phyloP scores from a whole-genome alignment of 495 filamentous ascomycete species.

The Barbatosphaeria neglecta region DNA sequence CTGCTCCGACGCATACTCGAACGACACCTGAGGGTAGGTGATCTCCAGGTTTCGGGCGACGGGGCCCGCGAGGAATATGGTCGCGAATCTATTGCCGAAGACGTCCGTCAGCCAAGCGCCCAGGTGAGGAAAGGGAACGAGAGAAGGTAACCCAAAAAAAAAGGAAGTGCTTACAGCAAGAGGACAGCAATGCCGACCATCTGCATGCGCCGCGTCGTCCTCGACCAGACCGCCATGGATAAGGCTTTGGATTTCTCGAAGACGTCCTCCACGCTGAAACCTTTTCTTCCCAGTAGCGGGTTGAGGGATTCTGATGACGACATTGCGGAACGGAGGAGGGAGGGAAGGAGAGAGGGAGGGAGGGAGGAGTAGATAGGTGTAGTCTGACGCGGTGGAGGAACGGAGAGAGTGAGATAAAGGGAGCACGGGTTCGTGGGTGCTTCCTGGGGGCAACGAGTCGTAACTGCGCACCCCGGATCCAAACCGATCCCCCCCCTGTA shows the following conservation, averaged over 20 bases:
- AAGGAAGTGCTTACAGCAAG: conserved; percentile 15
- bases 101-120: neutral
- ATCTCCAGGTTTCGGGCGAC: neutral
- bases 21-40: conserved; percentile 13
- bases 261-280: conserved; percentile 13
- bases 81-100: conserved; percentile 3
- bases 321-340: too few relatives aligned
- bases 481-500: neutral
- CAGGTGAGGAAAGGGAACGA: neutral
- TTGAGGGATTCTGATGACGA: neutral
- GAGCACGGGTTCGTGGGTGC: too few relatives aligned
- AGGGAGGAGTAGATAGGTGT: too few relatives aligned
- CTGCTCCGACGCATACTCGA: conserved; percentile 17
- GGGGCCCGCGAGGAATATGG: conserved; percentile 3
- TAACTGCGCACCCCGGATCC: neutral
- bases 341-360: too few relatives aligned
- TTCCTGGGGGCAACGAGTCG: neutral
- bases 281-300: conserved; percentile 8
- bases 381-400: too few relatives aligned
- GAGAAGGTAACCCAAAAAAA: neutral
- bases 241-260: conserved; percentile 11
- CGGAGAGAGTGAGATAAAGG: too few relatives aligned
- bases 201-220: conserved; percentile 20
- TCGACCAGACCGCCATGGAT: conserved; percentile 15
- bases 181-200: conserved; percentile 11